Base-by-base conservation (phyloP, 306 rosid genomes). In the Rubus parviflorus region DNA sequence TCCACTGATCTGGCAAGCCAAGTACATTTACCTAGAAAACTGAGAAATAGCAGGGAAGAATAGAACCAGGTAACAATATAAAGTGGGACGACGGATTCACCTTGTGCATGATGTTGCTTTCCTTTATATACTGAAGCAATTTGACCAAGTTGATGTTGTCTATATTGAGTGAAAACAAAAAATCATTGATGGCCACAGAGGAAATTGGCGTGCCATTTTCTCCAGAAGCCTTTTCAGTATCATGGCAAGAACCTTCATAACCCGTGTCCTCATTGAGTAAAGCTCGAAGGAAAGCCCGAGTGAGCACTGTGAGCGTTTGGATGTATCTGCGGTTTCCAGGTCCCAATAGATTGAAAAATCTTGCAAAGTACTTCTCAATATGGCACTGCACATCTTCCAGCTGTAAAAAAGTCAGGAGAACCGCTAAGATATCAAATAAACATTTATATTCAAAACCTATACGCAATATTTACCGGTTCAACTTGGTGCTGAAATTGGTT, bases 81-180 rank as follows among this genome's bases (percentile, higher is more conserved):
- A 46, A 57, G 11, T 45, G 57, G 53, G 38, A 75, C 45, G 76
- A 60, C 83, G 79, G 75, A 79, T 51, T 84, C 81, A 95, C 98
- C 98, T 92, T 92, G 92, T 92, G 92, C 89, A 92, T 89, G 86
- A 95, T 87, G 81, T 90, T 89, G 87, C 98, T 95, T 86, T 95
- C 97, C 86, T 83, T 92, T 68, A 95, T 73, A 80, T 95, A 92
- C 83, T 88, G 91, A 4, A 83, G 73, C 86, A 95, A 83, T 81
- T 89, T 95, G 81, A 95, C 84, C 87, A 95, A 77, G 88, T 95
- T 95, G 83, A 95, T 88, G 81, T 95, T 95, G 87, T 92, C 98
- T 67, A 90, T 77, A 80, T 90, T 90, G 68, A 87, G 87, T 56
- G 90, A 89, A 82, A 95, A 92, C 54, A 90, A 72, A 82, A 95